phyloP scores from a whole-genome alignment of 116 monocot species.

The Zostera marina region DNA sequence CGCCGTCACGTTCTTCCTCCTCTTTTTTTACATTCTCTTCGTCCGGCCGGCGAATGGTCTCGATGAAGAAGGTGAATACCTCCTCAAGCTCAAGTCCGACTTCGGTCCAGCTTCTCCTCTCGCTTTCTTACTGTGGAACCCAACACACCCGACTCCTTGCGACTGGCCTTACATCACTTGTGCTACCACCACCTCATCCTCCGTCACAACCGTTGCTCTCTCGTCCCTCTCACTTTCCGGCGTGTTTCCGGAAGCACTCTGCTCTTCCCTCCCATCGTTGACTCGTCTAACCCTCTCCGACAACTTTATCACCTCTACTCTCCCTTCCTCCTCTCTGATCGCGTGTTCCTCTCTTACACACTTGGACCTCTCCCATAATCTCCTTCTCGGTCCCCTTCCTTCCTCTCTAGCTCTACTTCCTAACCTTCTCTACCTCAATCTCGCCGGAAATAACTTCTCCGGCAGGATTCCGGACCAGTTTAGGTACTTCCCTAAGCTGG shows the following conservation, averaged over 20 bases:
- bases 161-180: conserved; percentile 1
- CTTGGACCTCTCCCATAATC: conserved; percentile 52
- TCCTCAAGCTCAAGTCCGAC: background rate
- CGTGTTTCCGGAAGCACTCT: conserved; percentile 41
- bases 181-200: conserved; percentile 3
- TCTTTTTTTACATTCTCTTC: background rate
- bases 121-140: background rate
- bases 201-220: conserved; percentile 29
- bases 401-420: conserved; percentile 25
- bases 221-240: conserved; percentile 18
- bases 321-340: conserved; percentile 14
- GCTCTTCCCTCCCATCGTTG: conserved; percentile 31
- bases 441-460: conserved; percentile 48
- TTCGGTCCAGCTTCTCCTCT: background rate
- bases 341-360: conserved; percentile 27
- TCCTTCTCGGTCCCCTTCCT: conserved; percentile 38
- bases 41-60: background rate
- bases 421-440: conserved; percentile 26
- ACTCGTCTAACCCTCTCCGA: conserved; percentile 22
- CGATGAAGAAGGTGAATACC: background rate
- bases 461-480: conserved; percentile 35
- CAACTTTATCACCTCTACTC: conserved; percentile 48
- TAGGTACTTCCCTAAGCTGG: conserved; percentile 2
- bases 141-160: conserved; percentile 2
- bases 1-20: background rate